These are phyloP conservation scores for Cordyceps militaris DNA, from an alignment of 2,329 filamentous ascomycete genomes.

Conservation along the genomic window DNA sequence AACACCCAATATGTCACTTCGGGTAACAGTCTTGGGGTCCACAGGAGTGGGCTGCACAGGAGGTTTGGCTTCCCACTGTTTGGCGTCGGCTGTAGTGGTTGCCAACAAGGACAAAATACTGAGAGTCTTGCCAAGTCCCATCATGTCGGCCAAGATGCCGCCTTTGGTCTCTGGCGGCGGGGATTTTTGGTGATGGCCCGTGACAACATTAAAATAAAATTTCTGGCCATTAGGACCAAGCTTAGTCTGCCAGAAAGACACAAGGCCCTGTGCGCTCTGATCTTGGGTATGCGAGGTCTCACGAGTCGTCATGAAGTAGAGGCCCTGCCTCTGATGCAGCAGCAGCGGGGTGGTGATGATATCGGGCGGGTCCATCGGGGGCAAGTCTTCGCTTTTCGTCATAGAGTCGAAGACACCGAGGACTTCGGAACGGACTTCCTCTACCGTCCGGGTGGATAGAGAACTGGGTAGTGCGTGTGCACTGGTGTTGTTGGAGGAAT, in stretches of 20 bases:
- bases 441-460: constrained; percentile 55
- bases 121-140: constrained; percentile 82
- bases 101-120: constrained; percentile 76
- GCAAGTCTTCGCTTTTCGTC: constrained; percentile 66
- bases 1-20: constrained; percentile 23
- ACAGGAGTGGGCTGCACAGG: constrained; percentile 43
- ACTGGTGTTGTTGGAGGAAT: constrained; percentile 22
- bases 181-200: constrained; percentile 53
- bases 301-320: constrained; percentile 76
- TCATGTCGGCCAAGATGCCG: constrained; percentile 76
- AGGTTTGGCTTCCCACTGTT: constrained; percentile 49
- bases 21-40: constrained; percentile 31
- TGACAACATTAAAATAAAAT: constrained; percentile 79
- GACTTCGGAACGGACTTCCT: constrained; percentile 81
- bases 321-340: constrained; percentile 80
- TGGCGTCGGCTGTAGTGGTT: constrained; percentile 55
- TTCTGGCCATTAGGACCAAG: constrained; percentile 43
- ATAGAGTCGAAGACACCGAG: constrained; percentile 83
- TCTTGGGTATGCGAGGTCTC: constrained; percentile 61
- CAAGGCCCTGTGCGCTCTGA: constrained; percentile 52
- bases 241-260: constrained; percentile 70
- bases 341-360: constrained; percentile 63
- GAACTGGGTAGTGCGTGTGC: constrained; percentile 16
- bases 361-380: constrained; percentile 59
- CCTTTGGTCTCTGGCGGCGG: constrained; percentile 62